These are phyloP conservation scores for Globisporangium cystogenes DNA, from an alignment of 352 stramenopile species.

Conservation along the genomic window DNA sequence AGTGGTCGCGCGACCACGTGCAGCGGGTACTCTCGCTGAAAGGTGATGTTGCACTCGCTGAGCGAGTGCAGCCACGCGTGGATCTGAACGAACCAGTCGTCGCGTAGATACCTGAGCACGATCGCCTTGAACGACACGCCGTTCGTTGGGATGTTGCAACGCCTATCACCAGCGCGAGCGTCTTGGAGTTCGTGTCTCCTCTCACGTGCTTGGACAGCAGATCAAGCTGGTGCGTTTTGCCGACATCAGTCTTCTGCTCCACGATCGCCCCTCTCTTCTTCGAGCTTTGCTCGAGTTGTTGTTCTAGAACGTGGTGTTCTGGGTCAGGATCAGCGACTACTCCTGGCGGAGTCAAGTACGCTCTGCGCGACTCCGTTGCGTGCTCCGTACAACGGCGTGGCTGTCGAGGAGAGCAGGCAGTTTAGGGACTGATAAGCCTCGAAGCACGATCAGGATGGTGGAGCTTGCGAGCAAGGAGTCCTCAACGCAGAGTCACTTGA, in stretches of 20 bases:
- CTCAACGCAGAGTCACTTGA: no score
- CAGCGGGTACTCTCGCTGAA: conserved; percentile 20
- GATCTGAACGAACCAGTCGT: conserved; percentile 32
- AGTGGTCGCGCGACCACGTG: conserved; percentile 21
- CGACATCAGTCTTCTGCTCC: conserved; percentile 22
- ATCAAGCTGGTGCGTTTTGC: conserved; percentile 30
- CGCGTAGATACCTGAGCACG: conserved; percentile 22
- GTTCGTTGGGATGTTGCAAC: conserved; percentile 26
- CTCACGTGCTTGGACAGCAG: conserved; percentile 20
- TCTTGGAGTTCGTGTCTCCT: conserved; percentile 20
- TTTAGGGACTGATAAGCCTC: no score
- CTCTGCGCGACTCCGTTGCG: no score
- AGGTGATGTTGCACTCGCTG: conserved; percentile 25
- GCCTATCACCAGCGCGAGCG: conserved; percentile 33
- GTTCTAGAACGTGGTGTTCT: conserved; percentile 26
- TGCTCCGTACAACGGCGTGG: no score
- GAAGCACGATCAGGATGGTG: no score
- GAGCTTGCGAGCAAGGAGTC: no score
- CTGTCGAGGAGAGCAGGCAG: no score
- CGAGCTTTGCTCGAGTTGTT: conserved; percentile 21
- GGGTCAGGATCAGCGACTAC: conserved; percentile 9
- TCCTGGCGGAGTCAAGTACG: no score
- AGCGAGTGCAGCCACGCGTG: conserved; percentile 32
- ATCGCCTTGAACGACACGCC: conserved; percentile 27
- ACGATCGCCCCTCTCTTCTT: conserved; percentile 20